Conservation (phyloP, 192 early-diverging fungal species). For the Podila horticola region DNA sequence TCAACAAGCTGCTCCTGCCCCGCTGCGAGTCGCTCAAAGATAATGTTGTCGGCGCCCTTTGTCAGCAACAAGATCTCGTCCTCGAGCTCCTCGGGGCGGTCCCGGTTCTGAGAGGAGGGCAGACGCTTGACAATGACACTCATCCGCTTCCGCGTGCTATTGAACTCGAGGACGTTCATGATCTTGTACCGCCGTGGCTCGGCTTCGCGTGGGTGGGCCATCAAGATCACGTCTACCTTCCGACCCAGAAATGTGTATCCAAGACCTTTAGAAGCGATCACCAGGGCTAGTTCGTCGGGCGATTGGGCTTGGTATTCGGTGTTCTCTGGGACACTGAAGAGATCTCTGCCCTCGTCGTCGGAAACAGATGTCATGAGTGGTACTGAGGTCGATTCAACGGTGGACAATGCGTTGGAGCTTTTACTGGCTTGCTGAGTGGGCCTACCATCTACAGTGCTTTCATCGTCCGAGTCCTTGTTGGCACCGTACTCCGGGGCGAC, state of each 20-base stretch:
- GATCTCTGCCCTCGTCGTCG: neutral
- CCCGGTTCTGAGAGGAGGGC: neutral
- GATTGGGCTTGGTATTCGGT: conserved; percentile 67
- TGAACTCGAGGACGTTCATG: conserved; percentile 80
- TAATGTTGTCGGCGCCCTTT: conserved; percentile 83
- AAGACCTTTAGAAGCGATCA: conserved; percentile 63
- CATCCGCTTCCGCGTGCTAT: conserved; percentile 78
- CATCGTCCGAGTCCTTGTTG: conserved; percentile 25
- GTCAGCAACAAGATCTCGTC: conserved; percentile 59
- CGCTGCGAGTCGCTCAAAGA: conserved; percentile 69
- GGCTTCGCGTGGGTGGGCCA: conserved; percentile 21
- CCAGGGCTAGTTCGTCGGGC: conserved; percentile 77
- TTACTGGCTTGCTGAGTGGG: neutral
- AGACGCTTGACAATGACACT: conserved; percentile 60
- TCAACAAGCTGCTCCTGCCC: conserved; percentile 69
- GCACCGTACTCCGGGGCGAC: neutral
- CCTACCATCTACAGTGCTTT: neutral
- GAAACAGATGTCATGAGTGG: neutral
- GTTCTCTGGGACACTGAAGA: conserved; percentile 7
- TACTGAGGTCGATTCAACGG: neutral
- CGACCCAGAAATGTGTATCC: conserved; percentile 70
- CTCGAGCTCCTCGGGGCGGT: neutral
- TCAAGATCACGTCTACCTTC: conserved; percentile 62
- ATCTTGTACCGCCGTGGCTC: conserved; percentile 57
- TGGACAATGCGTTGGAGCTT: neutral